A percentile compares a stretch with the other conserved stretches of the same genome.
Evolutionary conservation across 345 rosid species (phyloP).

Genomic region (Rhizophora mangle): DNA sequence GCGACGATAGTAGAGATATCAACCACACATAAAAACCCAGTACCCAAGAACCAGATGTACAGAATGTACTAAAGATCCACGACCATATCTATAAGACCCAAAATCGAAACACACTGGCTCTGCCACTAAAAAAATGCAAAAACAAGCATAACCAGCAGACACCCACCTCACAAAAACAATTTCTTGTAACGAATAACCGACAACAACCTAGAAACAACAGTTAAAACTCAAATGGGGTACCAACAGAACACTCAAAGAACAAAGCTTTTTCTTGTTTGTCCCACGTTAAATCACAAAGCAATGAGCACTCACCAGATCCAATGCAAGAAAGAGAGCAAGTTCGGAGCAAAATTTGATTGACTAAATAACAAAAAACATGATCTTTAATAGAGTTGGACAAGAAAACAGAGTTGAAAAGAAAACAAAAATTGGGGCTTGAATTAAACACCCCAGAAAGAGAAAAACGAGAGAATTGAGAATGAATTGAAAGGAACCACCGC

Average conservation of each 20-base stretch:
- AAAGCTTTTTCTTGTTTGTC: neutral
- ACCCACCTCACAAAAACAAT: neutral
- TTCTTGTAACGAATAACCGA: neutral
- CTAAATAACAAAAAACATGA: neutral
- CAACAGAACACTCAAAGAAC: neutral
- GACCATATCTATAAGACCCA: neutral
- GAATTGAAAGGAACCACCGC: conserved; percentile 9
- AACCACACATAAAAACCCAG: neutral
- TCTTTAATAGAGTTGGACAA: neutral
- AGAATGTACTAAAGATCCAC: too few relatives aligned
- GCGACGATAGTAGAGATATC: neutral
- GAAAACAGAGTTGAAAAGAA: neutral
- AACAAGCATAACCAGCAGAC: neutral
- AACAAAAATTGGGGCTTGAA: neutral
- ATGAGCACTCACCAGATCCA: conserved; percentile 17
- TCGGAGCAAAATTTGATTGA: neutral
- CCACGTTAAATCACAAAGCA: neutral
- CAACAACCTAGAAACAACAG: neutral
- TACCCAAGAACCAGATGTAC: neutral
- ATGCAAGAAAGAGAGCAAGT: neutral
- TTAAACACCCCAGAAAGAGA: too few relatives aligned
- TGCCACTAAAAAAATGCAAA: neutral
- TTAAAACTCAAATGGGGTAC: conserved; percentile 3
- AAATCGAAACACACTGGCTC: conserved; percentile 8
- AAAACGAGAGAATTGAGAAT: neutral